A percentile compares a stretch with the other conserved stretches of the same genome.
These are phyloP conservation scores for Breynia disticha DNA, from an alignment of 441 rosid species.

Conservation along the genomic window DNA sequence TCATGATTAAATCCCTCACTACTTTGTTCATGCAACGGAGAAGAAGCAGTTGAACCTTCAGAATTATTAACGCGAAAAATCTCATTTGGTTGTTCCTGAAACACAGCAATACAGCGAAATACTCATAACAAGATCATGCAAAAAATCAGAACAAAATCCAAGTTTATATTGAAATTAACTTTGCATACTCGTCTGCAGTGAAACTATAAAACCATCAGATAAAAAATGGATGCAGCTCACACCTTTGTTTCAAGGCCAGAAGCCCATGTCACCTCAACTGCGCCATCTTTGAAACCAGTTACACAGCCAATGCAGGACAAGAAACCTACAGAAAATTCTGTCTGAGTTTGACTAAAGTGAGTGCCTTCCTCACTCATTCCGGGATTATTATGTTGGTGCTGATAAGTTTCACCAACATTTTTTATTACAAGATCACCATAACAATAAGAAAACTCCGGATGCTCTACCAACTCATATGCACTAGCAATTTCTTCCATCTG, in stretches of 20 bases:
- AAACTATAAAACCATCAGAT: conserved; percentile 1
- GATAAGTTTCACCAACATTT: conserved; percentile 16
- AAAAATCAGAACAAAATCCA: too few relatives aligned
- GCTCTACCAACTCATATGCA: conserved; percentile 79
- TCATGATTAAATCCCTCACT: conserved; percentile 40
- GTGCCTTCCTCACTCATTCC: conserved; percentile 7
- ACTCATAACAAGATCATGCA: too few relatives aligned
- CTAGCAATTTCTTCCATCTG: conserved; percentile 60
- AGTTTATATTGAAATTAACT: too few relatives aligned
- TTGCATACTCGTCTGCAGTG: not conserved
- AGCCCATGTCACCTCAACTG: conserved; percentile 81
- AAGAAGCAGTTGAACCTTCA: conserved; percentile 37
- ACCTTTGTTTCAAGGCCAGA: conserved; percentile 58
- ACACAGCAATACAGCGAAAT: too few relatives aligned
- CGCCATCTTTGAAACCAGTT: conserved; percentile 59
- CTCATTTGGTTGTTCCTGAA: conserved; percentile 75
- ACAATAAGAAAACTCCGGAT: conserved; percentile 66
- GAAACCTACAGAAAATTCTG: conserved; percentile 4
- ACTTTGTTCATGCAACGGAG: conserved; percentile 32
- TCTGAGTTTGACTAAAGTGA: too few relatives aligned
- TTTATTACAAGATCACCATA: conserved; percentile 67
- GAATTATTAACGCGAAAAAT: conserved; percentile 52
- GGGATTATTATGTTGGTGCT: conserved; percentile 15
- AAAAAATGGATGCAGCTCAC: conserved; percentile 10
- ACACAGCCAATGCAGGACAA: conserved; percentile 64